Conservation (phyloP, 371 early-diverging fungal species). For the Mortierella polycephala region DNA sequence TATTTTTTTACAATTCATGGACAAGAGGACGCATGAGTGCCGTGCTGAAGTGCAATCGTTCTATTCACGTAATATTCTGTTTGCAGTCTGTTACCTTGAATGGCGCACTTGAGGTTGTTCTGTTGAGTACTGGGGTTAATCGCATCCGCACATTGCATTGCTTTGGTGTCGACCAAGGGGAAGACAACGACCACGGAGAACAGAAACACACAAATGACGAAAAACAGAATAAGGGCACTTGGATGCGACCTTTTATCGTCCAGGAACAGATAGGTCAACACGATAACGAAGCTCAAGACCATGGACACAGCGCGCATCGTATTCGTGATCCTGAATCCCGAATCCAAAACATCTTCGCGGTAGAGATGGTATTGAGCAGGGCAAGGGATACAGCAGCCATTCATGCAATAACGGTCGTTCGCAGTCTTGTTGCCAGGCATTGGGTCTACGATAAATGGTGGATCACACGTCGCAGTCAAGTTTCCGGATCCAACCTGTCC, state of each 20-base stretch:
- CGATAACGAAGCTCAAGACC: slow-evolving; percentile 60
- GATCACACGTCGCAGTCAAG: slow-evolving; percentile 15
- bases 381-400: slow-evolving; percentile 41
- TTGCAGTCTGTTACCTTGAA: slow-evolving; percentile 56
- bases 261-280: slow-evolving; percentile 66
- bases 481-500: background rate
- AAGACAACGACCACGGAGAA: slow-evolving; percentile 67
- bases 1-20: background rate
- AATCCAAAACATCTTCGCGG: slow-evolving; percentile 57
- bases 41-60: background rate
- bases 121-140: slow-evolving; percentile 60
- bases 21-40: background rate
- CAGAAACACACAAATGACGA: slow-evolving; percentile 64
- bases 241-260: slow-evolving; percentile 75
- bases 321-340: slow-evolving; percentile 62
- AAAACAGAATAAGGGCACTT: slow-evolving; percentile 71
- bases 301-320: slow-evolving; percentile 65
- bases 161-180: slow-evolving; percentile 61
- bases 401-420: slow-evolving; percentile 21
- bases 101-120: slow-evolving; percentile 71
- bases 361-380: slow-evolving; percentile 55
- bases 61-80: too few relatives aligned
- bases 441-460: slow-evolving; percentile 34
- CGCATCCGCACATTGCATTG: slow-evolving; percentile 66
- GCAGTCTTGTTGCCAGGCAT: slow-evolving; percentile 15